Base-by-base conservation (phyloP, 2,329 filamentous ascomycete genomes). In the Tolypocladium cylindrosporum region DNA sequence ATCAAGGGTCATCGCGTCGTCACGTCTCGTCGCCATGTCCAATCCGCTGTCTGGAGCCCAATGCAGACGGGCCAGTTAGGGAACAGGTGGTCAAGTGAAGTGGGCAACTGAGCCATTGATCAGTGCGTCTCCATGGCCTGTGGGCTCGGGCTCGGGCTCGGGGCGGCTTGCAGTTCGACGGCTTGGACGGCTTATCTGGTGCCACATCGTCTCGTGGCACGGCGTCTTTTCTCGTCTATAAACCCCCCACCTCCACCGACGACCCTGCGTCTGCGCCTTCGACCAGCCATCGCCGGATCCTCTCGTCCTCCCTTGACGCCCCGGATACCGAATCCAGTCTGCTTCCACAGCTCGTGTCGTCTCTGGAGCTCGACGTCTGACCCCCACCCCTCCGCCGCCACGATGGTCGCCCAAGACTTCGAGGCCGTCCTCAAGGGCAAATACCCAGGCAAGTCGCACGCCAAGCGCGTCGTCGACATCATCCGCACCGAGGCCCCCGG, bases 391-490 rank as follows among this genome's bases (percentile, higher is more conserved):
- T 13, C 45, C 39, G 24, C 27, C 39, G 55, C 61, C 58, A 65
- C 55, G 57, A 74, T 74, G 72, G 69, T 73, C 54, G 71, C 69
- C 56, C 58, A 75, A 64, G 71, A 78, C 63, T 81, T 77, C 64
- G 77, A 83, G 54, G 69, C 74, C 37, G 73, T 86, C 62, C 75
- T 87, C 60, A 74, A 77, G 75, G 81, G 79, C 62, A 87, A 87
- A 68, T 87, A 87, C 71, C 94, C 94, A 31, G 93, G 89, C 66
- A 97, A 97, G 77, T 79, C 82, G 36, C 94, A 99, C 73, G 91
- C 89, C 60, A 83, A 83, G 65, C 86, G 88, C 61, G 92, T 97
- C n/a, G 89, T 87, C 59, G 84, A 90, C 60, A 88, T 87, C 71
- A 86, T 97, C 62, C 80, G 82, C 57, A 77, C 82, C 60, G 85